A percentile compares a stretch with the other conserved stretches of the same genome.
Evolutionary conservation across 768 basidiomycete species (phyloP).

Genomic region (Vararia minispora): DNA sequence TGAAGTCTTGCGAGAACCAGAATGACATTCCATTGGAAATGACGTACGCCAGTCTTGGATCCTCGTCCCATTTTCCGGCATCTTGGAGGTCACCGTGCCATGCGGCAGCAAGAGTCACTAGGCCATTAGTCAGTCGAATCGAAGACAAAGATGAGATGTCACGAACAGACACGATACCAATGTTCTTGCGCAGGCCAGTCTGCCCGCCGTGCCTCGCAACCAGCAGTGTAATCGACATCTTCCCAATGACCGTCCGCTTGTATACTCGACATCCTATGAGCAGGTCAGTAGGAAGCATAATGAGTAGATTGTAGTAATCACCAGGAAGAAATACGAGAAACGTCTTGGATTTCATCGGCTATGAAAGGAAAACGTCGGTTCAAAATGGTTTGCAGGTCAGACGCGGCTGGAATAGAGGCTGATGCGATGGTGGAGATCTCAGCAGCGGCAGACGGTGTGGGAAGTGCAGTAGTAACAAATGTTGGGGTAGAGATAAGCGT

Average conservation of each 20-base stretch:
- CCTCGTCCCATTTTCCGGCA: conserved; percentile 6
- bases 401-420: no score
- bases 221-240: conserved; percentile 21
- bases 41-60: conserved; percentile 10
- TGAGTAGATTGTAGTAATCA: background rate
- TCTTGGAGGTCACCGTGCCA: conserved; percentile 15
- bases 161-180: conserved; percentile 18
- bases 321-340: conserved; percentile 7
- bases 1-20: conserved; percentile 22
- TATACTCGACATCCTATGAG: conserved; percentile 12
- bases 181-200: conserved; percentile 25
- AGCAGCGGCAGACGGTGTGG: no score
- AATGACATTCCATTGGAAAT: conserved; percentile 18
- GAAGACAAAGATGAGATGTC: background rate
- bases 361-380: conserved; percentile 9
- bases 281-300: background rate
- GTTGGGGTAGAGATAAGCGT: no score
- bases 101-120: conserved; percentile 16
- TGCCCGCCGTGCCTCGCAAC: conserved; percentile 23
- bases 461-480: no score
- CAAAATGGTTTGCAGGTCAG: conserved; percentile 10
- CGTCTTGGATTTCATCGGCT: background rate
- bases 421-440: no score
- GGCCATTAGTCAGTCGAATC: background rate
- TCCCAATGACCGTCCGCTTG: conserved; percentile 14